A percentile compares a stretch with the other conserved stretches of the same genome.
Evolutionary conservation across 2,329 filamentous ascomycete species (phyloP).

Genomic region (Paracamarosporium sp.): DNA sequence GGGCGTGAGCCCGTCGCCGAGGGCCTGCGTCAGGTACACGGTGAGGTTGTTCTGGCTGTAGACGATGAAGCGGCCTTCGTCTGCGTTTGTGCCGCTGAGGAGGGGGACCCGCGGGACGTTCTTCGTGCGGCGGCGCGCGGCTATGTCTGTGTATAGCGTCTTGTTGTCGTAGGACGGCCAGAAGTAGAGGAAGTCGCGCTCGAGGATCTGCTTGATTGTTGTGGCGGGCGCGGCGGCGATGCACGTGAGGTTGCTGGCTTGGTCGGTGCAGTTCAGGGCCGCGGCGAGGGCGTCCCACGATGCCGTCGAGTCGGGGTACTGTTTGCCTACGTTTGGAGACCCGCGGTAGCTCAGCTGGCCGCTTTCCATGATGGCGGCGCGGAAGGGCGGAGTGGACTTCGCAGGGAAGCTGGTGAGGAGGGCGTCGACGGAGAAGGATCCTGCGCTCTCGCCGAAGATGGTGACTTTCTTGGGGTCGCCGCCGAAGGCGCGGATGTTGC

Average conservation of each 20-base stretch:
- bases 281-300: constrained; percentile 31
- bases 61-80: constrained; percentile 33
- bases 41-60: constrained; percentile 24
- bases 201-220: constrained; percentile 24
- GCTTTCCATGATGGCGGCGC: constrained; percentile 37
- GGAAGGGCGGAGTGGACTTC: constrained; percentile 30
- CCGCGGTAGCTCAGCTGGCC: constrained; percentile 31
- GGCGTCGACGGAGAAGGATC: constrained; percentile 31
- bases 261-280: constrained; percentile 27
- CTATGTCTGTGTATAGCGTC: constrained; percentile 26
- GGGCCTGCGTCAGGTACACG: constrained; percentile 23
- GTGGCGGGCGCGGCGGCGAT: constrained; percentile 25
- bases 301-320: constrained; percentile 1
- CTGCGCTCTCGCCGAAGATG: constrained; percentile 45
- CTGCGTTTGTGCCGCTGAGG: constrained; percentile 30
- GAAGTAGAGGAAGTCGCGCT: constrained; percentile 27
- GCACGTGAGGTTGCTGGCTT: constrained; percentile 28
- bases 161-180: constrained; percentile 27
- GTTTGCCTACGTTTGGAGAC: constrained; percentile 1
- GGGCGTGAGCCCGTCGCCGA: constrained; percentile 10
- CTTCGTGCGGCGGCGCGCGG: constrained; percentile 20
- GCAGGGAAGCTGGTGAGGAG: constrained; percentile 34
- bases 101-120: constrained; percentile 37
- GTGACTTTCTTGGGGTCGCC: constrained; percentile 59
- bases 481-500: constrained; percentile 57